A percentile compares a stretch with the other conserved stretches of the same genome.
phyloP scores from a whole-genome alignment of 169 alveolate genomes.

The Eimeria falciformis region DNA sequence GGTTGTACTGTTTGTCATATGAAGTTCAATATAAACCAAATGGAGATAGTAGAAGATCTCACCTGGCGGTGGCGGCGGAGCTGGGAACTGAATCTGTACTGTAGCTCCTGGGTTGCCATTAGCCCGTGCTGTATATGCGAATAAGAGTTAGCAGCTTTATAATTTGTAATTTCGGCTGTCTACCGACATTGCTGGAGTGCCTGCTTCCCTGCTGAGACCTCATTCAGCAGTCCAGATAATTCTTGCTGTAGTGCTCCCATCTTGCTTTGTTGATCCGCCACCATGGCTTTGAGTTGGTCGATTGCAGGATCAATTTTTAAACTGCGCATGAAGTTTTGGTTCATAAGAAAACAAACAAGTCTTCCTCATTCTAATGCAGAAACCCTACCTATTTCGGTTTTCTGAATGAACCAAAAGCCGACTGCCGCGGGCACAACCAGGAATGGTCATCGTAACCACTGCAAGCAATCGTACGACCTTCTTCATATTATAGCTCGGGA shows the following conservation, averaged over 20 bases:
- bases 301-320: conserved; percentile 21
- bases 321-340: background rate
- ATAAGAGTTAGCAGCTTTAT: background rate
- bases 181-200: conserved; percentile 37
- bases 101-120: conserved; percentile 49
- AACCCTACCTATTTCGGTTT: background rate
- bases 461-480: too few species aligned
- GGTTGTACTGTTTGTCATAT: background rate
- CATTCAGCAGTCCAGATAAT: conserved; percentile 36
- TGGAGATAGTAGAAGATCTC: background rate
- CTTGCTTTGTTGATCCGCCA: conserved; percentile 59
- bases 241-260: conserved; percentile 56
- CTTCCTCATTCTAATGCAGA: background rate
- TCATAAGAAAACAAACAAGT: background rate
- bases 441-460: background rate
- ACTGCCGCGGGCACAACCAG: background rate
- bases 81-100: conserved; percentile 51
- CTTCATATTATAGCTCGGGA: too few species aligned
- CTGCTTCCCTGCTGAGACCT: conserved; percentile 39
- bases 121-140: background rate
- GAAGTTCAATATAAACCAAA: background rate
- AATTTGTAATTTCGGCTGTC: background rate
- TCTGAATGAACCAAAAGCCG: conserved; percentile 11
- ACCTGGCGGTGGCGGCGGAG: conserved; percentile 33
- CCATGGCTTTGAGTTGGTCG: conserved; percentile 47